Base-by-base conservation (phyloP, 352 stramenopile genomes). In the Thalassiosira gravida region DNA sequence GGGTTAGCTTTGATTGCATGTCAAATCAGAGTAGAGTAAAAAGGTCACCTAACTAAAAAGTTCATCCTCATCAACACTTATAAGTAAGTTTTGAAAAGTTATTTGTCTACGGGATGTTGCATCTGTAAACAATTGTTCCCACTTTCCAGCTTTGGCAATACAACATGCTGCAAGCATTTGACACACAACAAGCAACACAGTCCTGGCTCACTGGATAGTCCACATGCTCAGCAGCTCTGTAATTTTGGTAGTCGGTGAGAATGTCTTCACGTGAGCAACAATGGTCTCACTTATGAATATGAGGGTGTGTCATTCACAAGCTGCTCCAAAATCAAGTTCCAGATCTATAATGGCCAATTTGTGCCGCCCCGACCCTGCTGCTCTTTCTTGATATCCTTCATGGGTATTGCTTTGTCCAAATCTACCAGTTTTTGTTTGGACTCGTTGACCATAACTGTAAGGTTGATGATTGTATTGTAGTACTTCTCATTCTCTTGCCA, bases 121-220 rank as follows among this genome's bases (percentile, higher is more conserved):
- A 56, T 77, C 68, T n/a, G 68, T 70, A 50, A 69, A 77, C 0
- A 77, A 18, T 39, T 64, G 44, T 13, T 58, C 32, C 68, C 67
- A 76, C 29, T 47, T 62, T 1, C 39, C n/a, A 3, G 42, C 39
- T 42, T 68, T 58, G n/a, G 52, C 55, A 29, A 76, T 20, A 20
- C 53, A 8, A 22, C 58, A 76, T 22, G 52, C 11, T 2, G 52
- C 32, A 11, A 39, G 32, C 11, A 32, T 53, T 20, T 52, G 35
- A 30, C 50, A n/a, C 8, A 66, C 46, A 29, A 66, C 44, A 39
- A 57, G 25, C 20, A 68, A 27, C 8, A 57, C 44, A 57, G 59
- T 57, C 16, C 59, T 37, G 16, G 20, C 24, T 9, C 39, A 8
- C 8, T 22, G 7, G 42, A 68, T 68, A 13, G 44, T 57, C 39